Base-by-base conservation (phyloP, 768 basidiomycete genomes). In the Suillus hirtellus region DNA sequence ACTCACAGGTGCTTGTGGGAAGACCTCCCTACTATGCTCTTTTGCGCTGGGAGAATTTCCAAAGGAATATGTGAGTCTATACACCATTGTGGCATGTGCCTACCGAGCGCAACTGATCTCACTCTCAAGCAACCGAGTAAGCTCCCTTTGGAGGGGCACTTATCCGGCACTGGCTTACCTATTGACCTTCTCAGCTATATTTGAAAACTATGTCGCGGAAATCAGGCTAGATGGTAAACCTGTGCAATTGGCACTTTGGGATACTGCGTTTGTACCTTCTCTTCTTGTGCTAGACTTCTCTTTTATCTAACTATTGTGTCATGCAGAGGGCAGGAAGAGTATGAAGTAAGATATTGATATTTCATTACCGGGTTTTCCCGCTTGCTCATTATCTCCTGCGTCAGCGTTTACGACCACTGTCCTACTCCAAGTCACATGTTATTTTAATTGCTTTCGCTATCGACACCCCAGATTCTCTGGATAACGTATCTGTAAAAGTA, bases 191-290 rank as follows among this genome's bases (percentile, higher is more conserved):
- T 44, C 75, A 96, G 95, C 95, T 68, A 91, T 98, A 59, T 98
- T 98, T 72, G 96, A 98, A 77, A 99, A 99, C 73, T 98, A 96
- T 78, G 96, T 99, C 67, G 96, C 97, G 54, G 97, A 99, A 82
- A 98, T 99, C 71, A 84, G 94, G 69, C 82, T 99, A 60, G 97
- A 99, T 77, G 95, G 95, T 68, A 99, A 99, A 77, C 93, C 96
- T 43, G 94, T 99, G 19, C 96, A 99, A 76, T 78, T 99, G 63
- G 96, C 97, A 47, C 79, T 99, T 50, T 99, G 97, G 97, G 97
- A 99, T 84, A 99, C 97, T 61, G 97, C 97, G 96, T 97, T 75
- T 77, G 93, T 89, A 63, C 37, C 52, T 54, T 19, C 24, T 7
- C 17, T 34, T 49, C 8, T 42, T 52, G 59, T 56, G 60, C 44